Evolutionary conservation across 768 basidiomycete genomes (phyloP), one percentile per base, ranked within the genome.

Genomic region (Leccinum subgranulosum): DNA sequence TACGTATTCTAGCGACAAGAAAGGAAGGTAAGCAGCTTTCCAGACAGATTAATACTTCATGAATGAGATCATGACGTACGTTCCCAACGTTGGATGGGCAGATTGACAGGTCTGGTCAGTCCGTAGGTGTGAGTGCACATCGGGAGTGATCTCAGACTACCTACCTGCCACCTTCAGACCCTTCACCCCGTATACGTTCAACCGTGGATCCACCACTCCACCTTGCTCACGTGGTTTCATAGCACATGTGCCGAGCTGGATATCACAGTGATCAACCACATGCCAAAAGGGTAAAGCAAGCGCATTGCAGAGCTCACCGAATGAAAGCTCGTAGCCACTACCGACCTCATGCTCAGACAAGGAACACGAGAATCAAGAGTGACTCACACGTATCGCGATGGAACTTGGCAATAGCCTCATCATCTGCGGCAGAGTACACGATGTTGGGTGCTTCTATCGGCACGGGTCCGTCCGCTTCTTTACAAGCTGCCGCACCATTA

Each of bases 211-310:
- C 1, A 63, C 58, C 9, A 63, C 62, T 8, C 62, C 57, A 21
- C 56, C 56, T 25, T 53, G 47, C 6, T 31, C 31, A 29, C 31
- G 59, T 11, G 50, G 15, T n/a, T 86, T 87, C 87, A 88, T 88
- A 1, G 86, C 79, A 56, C 85, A 36, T 36, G 34, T 36, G 7
- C 34, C 34, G 7, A 36, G 34, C 34, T 36, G 15, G 33, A 7
- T 36, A 36, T 36, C 0, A 33, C 31, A 8, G 15, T 36, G 7
- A 8, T 36, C 34, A 36, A 36, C 17, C 3, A 36, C 34, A 17
- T 36, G 15, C 15, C 15, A 17, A 36, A 36, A 36, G 15, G 34
- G 34, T 17, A 17, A 36, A 36, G 17, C 15, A 7, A 36, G 8
- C 34, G 34, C 34, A 25, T 23, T 6, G 14, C 3, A 25, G 12